Evolutionary conservation across 2,329 filamentous ascomycete species (phyloP), one percentile per base, ranked within the genome.

Genomic region (Sporothrix inflata): DNA sequence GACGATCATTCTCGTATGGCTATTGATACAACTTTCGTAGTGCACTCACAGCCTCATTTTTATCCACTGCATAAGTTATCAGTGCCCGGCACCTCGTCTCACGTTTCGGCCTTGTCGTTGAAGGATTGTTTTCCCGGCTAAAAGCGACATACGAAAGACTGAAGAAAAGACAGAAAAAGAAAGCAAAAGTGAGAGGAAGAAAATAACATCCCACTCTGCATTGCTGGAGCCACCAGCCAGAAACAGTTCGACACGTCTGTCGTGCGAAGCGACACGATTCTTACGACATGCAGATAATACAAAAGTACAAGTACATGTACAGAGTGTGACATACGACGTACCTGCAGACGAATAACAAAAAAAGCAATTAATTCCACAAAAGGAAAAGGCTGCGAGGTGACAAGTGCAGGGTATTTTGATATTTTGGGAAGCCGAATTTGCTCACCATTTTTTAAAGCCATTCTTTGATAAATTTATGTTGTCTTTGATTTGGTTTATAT

Each of bases 221-320:
- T 69, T 55, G 66, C 21, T n/a, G 49, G 19, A 68, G 49, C 65
- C 65, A 55, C 45, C 45, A 51, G 63, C 45, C 65, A 51, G 65
- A 67, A 51, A 51, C 45, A 51, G 7, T 38, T 38, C 65, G 45
- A 67, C 65, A 67, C 65, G 45, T 24, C 45, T 53, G 45, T 24
- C 47, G 40, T 67, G 45, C 45, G 45, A 38, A 38, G 24, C 42
- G 65, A 51, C 42, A 38, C 45, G 12, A 24, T 51, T 51, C 65
- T 51, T 9, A 21, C 45, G 12, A 27, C 61, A 12, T 49, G 63
- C 42, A 66, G 63, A 21, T 49, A 63, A 5, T 45, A 11, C 40
- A 5, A 11, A 14, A 42, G 30, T 42, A 42, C 40, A 42, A 34
- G 30, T 34, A 61, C 34, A 24, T 21, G n/a, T 53, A 21, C 42